These are phyloP conservation scores for Brasenia schreberi DNA, from an alignment of 164 flowering plant species.

Conservation along the genomic window DNA sequence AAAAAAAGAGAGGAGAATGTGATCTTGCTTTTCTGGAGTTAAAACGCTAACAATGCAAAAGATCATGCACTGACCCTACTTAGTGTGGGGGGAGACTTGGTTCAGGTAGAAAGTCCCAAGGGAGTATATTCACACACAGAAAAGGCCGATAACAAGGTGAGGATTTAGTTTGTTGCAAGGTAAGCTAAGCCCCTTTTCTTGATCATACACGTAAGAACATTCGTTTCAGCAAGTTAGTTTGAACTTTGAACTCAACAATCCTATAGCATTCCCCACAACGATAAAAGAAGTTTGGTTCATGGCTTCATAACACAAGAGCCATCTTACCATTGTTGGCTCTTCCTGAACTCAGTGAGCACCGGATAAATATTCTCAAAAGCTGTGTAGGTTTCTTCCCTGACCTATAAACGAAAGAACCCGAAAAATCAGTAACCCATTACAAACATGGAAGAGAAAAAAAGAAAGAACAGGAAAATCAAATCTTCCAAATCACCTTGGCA, in stretches of 20 bases:
- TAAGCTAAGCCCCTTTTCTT: background rate
- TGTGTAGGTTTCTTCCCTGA: conserved; percentile 60
- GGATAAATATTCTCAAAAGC: conserved; percentile 87
- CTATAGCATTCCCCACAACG: no score
- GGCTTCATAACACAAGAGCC: background rate
- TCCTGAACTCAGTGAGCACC: conserved; percentile 70
- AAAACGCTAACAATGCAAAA: no score
- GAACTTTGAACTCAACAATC: background rate
- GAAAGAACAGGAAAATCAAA: background rate
- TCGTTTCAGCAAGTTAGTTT: background rate
- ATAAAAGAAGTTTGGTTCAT: background rate
- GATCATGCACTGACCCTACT: no score
- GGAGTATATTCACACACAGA: no score
- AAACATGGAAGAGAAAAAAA: background rate
- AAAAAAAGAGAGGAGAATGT: no score
- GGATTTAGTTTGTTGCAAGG: no score
- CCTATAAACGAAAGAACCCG: conserved; percentile 22
- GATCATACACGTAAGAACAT: background rate
- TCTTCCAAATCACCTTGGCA: conserved; percentile 44
- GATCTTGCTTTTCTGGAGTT: no score
- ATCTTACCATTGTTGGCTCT: conserved; percentile 50
- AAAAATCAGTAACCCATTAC: conserved; percentile 3
- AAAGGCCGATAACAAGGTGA: no score
- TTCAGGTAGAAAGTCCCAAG: no score
- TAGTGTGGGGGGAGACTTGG: no score